Evolutionary conservation across 495 filamentous ascomycete genomes (phyloP).

Genomic region (Extremus antarcticus): DNA sequence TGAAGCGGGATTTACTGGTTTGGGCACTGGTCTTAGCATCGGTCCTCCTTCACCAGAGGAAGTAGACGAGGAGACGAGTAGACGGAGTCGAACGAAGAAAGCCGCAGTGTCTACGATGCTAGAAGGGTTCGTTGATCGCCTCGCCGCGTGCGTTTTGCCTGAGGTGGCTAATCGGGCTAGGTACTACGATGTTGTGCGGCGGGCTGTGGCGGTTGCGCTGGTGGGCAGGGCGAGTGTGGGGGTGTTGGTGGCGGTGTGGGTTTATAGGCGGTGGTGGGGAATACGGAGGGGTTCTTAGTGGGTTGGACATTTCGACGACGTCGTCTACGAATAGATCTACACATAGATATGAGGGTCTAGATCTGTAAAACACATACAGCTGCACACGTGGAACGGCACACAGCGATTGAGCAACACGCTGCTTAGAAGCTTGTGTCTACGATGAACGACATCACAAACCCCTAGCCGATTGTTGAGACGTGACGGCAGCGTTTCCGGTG

Average conservation of each 20-base stretch:
- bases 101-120: slow-evolving; percentile 51
- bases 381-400: too few species aligned
- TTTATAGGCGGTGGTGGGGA: slow-evolving; percentile 5
- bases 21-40: slow-evolving; percentile 28
- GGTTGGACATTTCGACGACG: not conserved
- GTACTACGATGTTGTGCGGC: slow-evolving; percentile 54
- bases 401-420: too few species aligned
- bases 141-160: slow-evolving; percentile 7
- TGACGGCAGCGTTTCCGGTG: too few species aligned
- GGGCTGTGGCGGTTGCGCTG: slow-evolving; percentile 47
- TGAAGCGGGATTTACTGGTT: slow-evolving; percentile 37
- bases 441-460: too few species aligned
- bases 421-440: too few species aligned
- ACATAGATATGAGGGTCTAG: too few species aligned
- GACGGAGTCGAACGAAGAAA: slow-evolving; percentile 13
- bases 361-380: too few species aligned
- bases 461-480: too few species aligned
- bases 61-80: slow-evolving; percentile 5
- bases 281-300: not conserved
- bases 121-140: slow-evolving; percentile 19
- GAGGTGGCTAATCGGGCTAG: slow-evolving; percentile 25
- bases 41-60: not conserved
- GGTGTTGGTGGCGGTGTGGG: not conserved
- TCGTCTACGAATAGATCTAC: not conserved
- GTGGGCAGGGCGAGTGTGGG: slow-evolving; percentile 23